These are phyloP conservation scores for Spergularia bocconei DNA, from an alignment of 148 eudicot species.

Conservation along the genomic window DNA sequence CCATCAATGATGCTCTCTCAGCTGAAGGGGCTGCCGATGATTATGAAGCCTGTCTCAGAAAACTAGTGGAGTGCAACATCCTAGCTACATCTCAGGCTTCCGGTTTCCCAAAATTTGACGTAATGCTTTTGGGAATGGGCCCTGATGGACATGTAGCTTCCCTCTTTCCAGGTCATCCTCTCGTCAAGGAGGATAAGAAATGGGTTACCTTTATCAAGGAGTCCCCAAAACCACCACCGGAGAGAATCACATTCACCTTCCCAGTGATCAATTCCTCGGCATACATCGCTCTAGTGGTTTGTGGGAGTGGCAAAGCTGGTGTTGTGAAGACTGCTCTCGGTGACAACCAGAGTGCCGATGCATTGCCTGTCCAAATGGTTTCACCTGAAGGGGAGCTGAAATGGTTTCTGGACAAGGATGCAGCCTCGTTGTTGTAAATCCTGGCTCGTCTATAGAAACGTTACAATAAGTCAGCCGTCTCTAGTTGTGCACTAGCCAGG, in stretches of 20 bases:
- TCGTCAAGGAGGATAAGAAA: slow-evolving; percentile 39
- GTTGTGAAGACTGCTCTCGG: slow-evolving; percentile 36
- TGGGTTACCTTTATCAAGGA: slow-evolving; percentile 69
- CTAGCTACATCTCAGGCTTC: slow-evolving; percentile 37
- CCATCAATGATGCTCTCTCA: slow-evolving; percentile 49
- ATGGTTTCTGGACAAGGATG: slow-evolving; percentile 65
- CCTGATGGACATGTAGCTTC: slow-evolving; percentile 84
- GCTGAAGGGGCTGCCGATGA: slow-evolving; percentile 69
- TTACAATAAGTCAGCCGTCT: no score
- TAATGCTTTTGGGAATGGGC: slow-evolving; percentile 74
- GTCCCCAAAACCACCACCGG: slow-evolving; percentile 73
- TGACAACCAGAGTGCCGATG: not conserved
- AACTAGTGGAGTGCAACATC: slow-evolving; percentile 39
- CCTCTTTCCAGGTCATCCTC: slow-evolving; percentile 57
- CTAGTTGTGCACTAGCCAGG: no score
- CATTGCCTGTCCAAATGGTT: slow-evolving; percentile 48
- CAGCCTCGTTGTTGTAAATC: slow-evolving; percentile 42
- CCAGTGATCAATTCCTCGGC: slow-evolving; percentile 66
- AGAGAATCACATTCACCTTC: slow-evolving; percentile 70
- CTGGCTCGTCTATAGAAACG: slow-evolving; percentile 5
- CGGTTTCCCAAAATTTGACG: slow-evolving; percentile 65
- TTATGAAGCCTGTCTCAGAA: slow-evolving; percentile 49
- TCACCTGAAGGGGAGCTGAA: slow-evolving; percentile 51
- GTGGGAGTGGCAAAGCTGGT: slow-evolving; percentile 55
- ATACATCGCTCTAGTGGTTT: slow-evolving; percentile 58